Base-by-base conservation (phyloP, 2,329 filamentous ascomycete genomes). In the Teratosphaeria pseudoeucalypti region DNA sequence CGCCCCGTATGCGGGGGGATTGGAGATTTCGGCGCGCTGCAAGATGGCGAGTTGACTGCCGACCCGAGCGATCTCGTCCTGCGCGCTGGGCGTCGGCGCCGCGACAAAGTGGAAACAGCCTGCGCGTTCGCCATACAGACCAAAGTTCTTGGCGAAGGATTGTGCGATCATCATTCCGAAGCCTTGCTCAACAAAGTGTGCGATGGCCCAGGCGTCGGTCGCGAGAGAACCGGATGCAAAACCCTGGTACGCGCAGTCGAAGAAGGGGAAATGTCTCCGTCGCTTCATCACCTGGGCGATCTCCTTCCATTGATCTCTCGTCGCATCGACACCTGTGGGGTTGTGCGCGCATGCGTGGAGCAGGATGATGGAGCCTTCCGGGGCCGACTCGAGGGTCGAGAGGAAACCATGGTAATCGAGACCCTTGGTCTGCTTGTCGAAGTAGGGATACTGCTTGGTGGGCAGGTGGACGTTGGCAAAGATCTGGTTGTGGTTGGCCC, bases 401-500 rank as follows among this genome's bases (percentile, higher is more conserved):
- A 90, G 85, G 88, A 97, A 92, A 77, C 91, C 92, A 61, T 88
- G 85, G 71, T 96, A 92, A 77, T 97, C 91, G 57, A 99, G 86
- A 56, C 90, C 92, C 74, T 90, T 92, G 65, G 92, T 96, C 72
- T 88, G 74, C 73, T 90, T 85, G 74, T 86, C 87, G 79, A 96
- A 99, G 82, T 99, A 99, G 56, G 92, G 94, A 79, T 99, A 99
- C 65, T 84, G 84, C 67, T 86, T 86, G 68, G 90, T 84, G 37
- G 84, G 78, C 34, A 97, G 80, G 68, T 83, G 82, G 71, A 96
- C 91, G 73, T 97, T 97, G 76, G 81, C 84, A 80, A 99, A 96
- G 81, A 99, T 96, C 77, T 97, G 94, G 79, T 95, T 87, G 85
- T 99, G 94, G 80, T 99, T 99, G 67, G 89, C 91, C 94, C 94